These are phyloP conservation scores for Ligustrum vulgare DNA, from an alignment of 257 asterid species.

Conservation along the genomic window DNA sequence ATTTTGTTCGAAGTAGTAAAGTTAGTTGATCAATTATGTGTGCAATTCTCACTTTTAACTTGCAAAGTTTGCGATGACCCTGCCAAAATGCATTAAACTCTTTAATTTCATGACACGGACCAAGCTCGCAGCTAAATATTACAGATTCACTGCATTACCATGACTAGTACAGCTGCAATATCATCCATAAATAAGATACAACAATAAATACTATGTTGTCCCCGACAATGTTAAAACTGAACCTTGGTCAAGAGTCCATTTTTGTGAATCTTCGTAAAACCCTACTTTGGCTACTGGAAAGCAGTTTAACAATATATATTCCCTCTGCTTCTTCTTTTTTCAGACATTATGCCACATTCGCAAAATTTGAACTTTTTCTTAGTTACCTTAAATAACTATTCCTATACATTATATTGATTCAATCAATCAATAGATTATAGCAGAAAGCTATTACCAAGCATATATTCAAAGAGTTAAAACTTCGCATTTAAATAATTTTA, in stretches of 20 bases:
- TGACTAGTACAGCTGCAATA: not conserved
- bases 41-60: not conserved
- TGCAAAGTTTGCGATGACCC: not conserved
- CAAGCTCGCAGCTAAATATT: not conserved
- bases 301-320: constrained; percentile 1
- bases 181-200: constrained; percentile 1
- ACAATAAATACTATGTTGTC: not conserved
- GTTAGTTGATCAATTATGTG: not conserved
- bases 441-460: not conserved
- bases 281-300: not conserved
- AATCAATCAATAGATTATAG: constrained; percentile 5
- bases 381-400: not conserved
- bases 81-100: constrained; percentile 8
- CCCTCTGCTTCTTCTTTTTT: not conserved
- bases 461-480: not conserved
- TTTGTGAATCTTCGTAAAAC: not conserved
- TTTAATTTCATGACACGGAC: constrained; percentile 4
- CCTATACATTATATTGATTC: not conserved
- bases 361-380: constrained; percentile 2
- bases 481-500: constrained; percentile 26
- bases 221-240: not conserved
- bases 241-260: not conserved
- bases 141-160: not conserved
- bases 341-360: not conserved
- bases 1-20: not conserved